Evolutionary conservation across 2,329 filamentous ascomycete species (phyloP).

Genomic region (Pseudofabraea citricarpa): DNA sequence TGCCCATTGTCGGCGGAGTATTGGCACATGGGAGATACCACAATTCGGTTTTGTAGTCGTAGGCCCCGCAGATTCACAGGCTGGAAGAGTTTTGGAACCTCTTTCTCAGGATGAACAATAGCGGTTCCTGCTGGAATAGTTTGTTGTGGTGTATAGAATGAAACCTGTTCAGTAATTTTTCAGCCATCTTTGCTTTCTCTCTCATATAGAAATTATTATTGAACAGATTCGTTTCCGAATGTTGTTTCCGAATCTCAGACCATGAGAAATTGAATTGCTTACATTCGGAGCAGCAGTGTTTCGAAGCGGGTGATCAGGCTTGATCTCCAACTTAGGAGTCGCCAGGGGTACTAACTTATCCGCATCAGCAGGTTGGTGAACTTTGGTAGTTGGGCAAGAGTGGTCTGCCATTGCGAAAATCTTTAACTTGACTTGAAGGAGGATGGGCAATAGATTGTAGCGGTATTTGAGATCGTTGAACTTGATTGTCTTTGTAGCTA

Average conservation of each 20-base stretch:
- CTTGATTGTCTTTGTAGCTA: too few relatives aligned
- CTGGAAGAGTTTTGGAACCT: constrained; percentile 41
- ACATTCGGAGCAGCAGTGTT: neutral
- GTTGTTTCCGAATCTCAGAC: too few relatives aligned
- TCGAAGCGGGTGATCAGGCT: neutral
- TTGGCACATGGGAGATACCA: constrained; percentile 59
- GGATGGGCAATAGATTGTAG: too few relatives aligned
- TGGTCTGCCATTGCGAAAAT: neutral
- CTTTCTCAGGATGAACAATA: constrained; percentile 34
- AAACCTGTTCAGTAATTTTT: constrained; percentile 9
- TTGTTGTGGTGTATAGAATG: constrained; percentile 43
- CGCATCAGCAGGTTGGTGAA: neutral
- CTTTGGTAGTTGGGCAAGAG: neutral
- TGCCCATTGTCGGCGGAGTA: constrained; percentile 66
- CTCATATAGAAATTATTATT: too few relatives aligned
- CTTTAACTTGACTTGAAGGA: too few relatives aligned
- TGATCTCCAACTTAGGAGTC: neutral
- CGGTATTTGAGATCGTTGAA: too few relatives aligned
- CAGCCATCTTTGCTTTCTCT: neutral
- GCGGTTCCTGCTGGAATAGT: constrained; percentile 36
- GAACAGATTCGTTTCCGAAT: neutral
- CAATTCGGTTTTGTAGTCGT: constrained; percentile 61
- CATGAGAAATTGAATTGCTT: neutral
- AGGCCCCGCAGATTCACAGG: constrained; percentile 34
- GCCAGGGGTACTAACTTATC: neutral